These are phyloP conservation scores for Medicago truncatula DNA, from an alignment of 306 rosid genomes.

Conservation along the genomic window MtrunA17r5.0-ANR NC_053048.1:30509001-30509500, in stretches of 20 bases:
- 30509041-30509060: conserved; percentile 57
- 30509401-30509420: conserved; percentile 50
- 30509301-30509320: conserved; percentile 43
- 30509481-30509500: too few relatives aligned
- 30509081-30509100: conserved; percentile 56
- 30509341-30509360: conserved; percentile 87
- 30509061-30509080: conserved; percentile 60
- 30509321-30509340: conserved; percentile 87
- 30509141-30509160: conserved; percentile 67
- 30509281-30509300: conserved; percentile 20
- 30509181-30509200: conserved; percentile 55
- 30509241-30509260: conserved; percentile 42
- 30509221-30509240: conserved; percentile 74
- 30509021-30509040: conserved; percentile 55
- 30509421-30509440: not conserved
- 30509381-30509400: conserved; percentile 60
- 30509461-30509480: too few relatives aligned
- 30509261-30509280: conserved; percentile 45
- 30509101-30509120: conserved; percentile 37
- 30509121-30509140: conserved; percentile 54
- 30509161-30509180: conserved; percentile 49
- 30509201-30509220: conserved; percentile 70
- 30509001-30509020: conserved; percentile 45
- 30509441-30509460: not conserved
- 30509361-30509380: conserved; percentile 74